Evolutionary conservation across 768 basidiomycete genomes (phyloP), one percentile per base, ranked within the genome.

Genomic region (Mycena indigotica): DNA sequence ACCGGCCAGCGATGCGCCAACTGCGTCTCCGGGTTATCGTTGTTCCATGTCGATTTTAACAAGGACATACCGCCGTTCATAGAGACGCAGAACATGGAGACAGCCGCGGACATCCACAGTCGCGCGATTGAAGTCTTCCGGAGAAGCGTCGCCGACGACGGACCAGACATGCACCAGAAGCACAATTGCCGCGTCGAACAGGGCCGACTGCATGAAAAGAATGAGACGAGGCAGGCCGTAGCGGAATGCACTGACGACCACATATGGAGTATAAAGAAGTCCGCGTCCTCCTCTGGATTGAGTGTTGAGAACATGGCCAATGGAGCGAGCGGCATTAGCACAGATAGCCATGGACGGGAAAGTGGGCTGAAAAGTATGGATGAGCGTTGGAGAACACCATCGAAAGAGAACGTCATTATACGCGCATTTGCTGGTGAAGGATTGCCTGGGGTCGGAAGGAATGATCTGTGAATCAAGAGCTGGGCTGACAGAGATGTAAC

Each of bases 291-390:
- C 73, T 8, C 65, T 58, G 13, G 74, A 57, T 57, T 75, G 73
- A 2, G 70, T 67, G 50, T 79, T 77, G 46, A 83, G 62, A 49
- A 85, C 80, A 58, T 77, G 77, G 15, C 75, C 73, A 35, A 76
- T 75, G 2, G 78, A 77, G 40, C 80, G 73, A 16, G 78, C 76
- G 1, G 84, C 82, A 57, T 79, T 80, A 52, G 79, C 74, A 65
- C 81, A 82, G 23, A 82, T 74, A 12, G 73, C 75, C 25, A 80
- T 71, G 26, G 76, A 77, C 17, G 80, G 77, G 32, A 78, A 67
- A 12, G 25, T 50, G 4, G 50, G 39, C 50, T 26, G 13, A 10
- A 13, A 30, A 8, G 15, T 12, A 5, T 10, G 15, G 48, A 35
- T 24, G 38, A 19, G 29, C 21, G 40, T 12, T 28, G 21, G n/a